Evolutionary conservation across 495 filamentous ascomycete species (phyloP), one percentile per base, ranked within the genome.

Genomic region (Thermochaetoides thermophila): DNA sequence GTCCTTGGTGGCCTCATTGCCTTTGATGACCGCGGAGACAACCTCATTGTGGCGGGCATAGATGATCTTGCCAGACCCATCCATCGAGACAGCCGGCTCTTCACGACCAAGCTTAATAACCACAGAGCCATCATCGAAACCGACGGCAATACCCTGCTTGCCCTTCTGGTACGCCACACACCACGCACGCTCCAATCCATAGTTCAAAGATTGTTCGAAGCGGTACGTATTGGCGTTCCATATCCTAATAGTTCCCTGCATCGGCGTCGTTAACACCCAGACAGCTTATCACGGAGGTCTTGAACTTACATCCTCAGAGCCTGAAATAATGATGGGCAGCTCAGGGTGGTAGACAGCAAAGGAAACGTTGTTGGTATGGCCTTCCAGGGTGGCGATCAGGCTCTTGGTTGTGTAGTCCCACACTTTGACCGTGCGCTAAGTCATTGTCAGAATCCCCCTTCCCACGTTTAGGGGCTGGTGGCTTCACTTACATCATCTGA

Each of bases 381-480:
- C 91, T 59, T 99, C 89, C 17, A 99, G 63, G 18, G 87, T 96
- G 17, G 87, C 87, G 52, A 96, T 94, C 26, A 95, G 69, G 24
- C 84, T 86, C 59, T 96, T 96, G 19, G 87, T 96, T 3, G 89
- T 96, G 60, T 96, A 95, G 52, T 96, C 91, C 91, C 89, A 99
- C 21, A 99, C 71, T 71, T 99, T 84, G 37, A 87, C 80, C 1
- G 83, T 91, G 45, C 78, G 74, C 52, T 54, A 12, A n/a, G 14
- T 2, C 4, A 7, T n/a, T n/a, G n/a, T n/a, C n/a, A n/a, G n/a
- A n/a, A n/a, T n/a, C n/a, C n/a, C n/a, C n/a, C n/a, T n/a, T n/a
- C n/a, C n/a, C n/a, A 9, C 8, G 14, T 32, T 40, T 29, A 38
- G 34, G 6, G 8, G 16, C 14, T 33, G 8, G 17, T 7, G 1